Evolutionary conservation across 805 yeast genomes (phyloP), one percentile per base, ranked within the genome.

Genomic region (Lipomyces spencermartinsiae): DNA sequence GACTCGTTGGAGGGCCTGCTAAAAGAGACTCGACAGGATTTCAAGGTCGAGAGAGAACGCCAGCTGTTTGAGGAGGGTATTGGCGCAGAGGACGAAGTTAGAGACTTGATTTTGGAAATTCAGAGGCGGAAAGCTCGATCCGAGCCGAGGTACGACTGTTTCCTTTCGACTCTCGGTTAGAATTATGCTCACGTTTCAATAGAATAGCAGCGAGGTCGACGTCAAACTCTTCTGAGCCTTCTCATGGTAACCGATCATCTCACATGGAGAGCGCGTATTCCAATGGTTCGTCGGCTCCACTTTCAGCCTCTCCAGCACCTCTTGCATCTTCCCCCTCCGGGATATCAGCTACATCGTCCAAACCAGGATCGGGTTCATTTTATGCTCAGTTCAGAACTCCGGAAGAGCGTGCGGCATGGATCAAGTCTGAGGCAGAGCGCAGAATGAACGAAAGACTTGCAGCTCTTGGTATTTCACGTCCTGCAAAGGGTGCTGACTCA

Each of bases 391-490:
- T 81, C 58, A 46, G 77, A 37, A 80, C 86, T 10, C 83, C 90
- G 0, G 90, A 86, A 67, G 93, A 90, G 58, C 83, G 96, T 68
- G 85, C 95, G 4, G 89, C 91, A n/a, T 85, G 86, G 74, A 87
- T 92, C 63, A 92, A 91, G 77, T 94, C 92, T 19, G 94, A 91
- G 75, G 92, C 92, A 1, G 86, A 86, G 73, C 87, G 88, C 74
- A 85, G 91, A 78, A 92, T 93, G 97, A 88, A 87, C 69, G 97
- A 91, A 74, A 83, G 92, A 74, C 82, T 92, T 74, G 97, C 96
- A 2, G 90, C 88, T 70, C 83, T 92, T 66, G 97, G 97, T 2
- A 85, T 92, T 67, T 69, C 69, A n/a, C 73, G 68, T 55, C 62
- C 61, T 29, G 62, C 67, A 34, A 58, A 67, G 54, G 33, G 61